Percentiles rank a stretch among this genome's conserved stretches.
These are phyloP conservation scores for Ramalina intermedia DNA, from an alignment of 495 filamentous ascomycete species.

Conservation along the genomic window DNA sequence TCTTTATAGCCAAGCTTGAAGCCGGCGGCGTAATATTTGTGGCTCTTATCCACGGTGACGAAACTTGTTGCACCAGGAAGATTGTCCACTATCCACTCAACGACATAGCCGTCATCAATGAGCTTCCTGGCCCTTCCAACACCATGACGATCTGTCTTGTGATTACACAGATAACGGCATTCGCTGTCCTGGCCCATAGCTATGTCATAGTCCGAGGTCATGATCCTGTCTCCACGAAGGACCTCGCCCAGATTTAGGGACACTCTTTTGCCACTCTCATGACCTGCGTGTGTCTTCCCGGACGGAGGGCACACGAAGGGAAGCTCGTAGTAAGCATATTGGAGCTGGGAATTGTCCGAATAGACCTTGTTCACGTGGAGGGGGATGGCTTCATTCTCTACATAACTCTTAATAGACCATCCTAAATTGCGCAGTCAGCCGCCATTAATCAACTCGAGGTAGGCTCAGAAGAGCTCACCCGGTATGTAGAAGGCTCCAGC, in stretches of 20 bases:
- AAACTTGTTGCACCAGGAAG: conserved; percentile 87
- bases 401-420: conserved; percentile 69
- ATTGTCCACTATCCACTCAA: conserved; percentile 95
- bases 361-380: conserved; percentile 93
- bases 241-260: conserved; percentile 89
- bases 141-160: conserved; percentile 46
- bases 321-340: conserved; percentile 88
- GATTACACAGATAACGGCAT: conserved; percentile 63
- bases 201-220: conserved; percentile 76
- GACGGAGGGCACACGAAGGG: conserved; percentile 83
- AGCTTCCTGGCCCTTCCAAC: conserved; percentile 60
- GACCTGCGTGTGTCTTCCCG: conserved; percentile 50
- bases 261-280: conserved; percentile 68
- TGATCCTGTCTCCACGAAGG: conserved; percentile 79
- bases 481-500: conserved; percentile 64
- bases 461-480: conserved; percentile 32
- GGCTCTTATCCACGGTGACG: conserved; percentile 74
- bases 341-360: conserved; percentile 80
- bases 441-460: background rate
- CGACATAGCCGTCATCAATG: conserved; percentile 72
- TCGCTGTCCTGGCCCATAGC: conserved; percentile 66
- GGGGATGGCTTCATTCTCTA: conserved; percentile 65
- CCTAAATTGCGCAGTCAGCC: conserved; percentile 29
- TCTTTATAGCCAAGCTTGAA: conserved; percentile 84
- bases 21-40: conserved; percentile 89